Percentiles rank a stretch among this genome's conserved stretches.
phyloP scores from a whole-genome alignment of 78 protist species.

The Chrysochromulina tobinii region DNA sequence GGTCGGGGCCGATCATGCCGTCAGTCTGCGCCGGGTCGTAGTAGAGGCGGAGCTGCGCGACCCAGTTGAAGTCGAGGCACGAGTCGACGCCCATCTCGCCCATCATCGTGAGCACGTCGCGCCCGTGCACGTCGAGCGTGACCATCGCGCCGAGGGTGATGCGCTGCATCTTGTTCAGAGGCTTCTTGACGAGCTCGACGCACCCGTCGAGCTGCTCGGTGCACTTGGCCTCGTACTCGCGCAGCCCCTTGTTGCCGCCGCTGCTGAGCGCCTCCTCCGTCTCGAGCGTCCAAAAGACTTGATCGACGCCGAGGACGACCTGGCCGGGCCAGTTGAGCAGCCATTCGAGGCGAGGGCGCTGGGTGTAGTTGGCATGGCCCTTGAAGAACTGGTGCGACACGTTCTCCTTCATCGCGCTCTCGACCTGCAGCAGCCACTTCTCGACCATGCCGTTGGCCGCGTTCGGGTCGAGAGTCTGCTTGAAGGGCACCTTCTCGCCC shows the following conservation, averaged over 20 bases:
- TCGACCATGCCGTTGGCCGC: conserved; percentile 62
- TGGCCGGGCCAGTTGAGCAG: conserved; percentile 47
- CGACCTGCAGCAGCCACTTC: conserved; percentile 76
- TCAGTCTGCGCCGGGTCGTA: not conserved
- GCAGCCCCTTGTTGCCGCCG: conserved; percentile 37
- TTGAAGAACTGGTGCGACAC: not conserved
- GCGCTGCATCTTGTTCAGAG: conserved; percentile 43
- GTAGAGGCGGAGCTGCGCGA: conserved; percentile 54
- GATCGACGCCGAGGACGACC: conserved; percentile 59
- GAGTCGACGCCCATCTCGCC: not conserved
- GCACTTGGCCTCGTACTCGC: not conserved
- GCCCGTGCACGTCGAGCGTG: conserved; percentile 79
- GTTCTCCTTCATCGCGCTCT: not conserved
- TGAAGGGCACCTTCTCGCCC: conserved; percentile 56
- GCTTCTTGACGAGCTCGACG: conserved; percentile 47
- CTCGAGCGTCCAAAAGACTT: conserved; percentile 71
- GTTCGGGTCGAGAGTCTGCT: not conserved
- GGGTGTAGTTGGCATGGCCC: conserved; percentile 29
- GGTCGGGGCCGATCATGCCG: not conserved
- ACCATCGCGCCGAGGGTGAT: conserved; percentile 69
- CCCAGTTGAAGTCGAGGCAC: conserved; percentile 67
- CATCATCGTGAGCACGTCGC: conserved; percentile 69
- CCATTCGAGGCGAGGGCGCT: conserved; percentile 51
- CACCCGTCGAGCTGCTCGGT: conserved; percentile 39
- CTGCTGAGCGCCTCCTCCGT: conserved; percentile 64